phyloP scores from a whole-genome alignment of 768 basidiomycete genomes.

The Lyophyllum semitale region DNA sequence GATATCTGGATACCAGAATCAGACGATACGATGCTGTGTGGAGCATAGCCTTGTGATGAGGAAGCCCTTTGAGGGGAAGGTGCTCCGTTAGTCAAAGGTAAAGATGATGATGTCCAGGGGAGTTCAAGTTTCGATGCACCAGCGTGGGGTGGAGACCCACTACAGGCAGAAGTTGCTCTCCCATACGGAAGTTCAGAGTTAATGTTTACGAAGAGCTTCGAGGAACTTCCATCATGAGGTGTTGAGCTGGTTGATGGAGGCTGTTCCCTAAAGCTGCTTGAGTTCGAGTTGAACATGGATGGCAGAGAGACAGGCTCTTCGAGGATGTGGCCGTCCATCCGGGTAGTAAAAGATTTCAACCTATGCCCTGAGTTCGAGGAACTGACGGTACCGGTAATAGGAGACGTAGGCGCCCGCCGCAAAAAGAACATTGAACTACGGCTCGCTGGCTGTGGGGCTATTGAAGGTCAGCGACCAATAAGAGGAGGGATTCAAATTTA shows the following conservation, averaged over 20 bases:
- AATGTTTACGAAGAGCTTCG: no score
- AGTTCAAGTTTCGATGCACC: slow-evolving; percentile 10
- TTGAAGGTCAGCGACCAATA: background rate
- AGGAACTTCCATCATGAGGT: background rate
- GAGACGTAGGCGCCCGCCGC: slow-evolving; percentile 20
- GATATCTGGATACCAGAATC: slow-evolving; percentile 18
- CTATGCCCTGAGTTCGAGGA: background rate
- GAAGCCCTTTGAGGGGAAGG: background rate
- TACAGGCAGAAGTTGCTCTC: background rate
- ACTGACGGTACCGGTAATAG: slow-evolving; percentile 13
- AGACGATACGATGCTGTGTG: background rate
- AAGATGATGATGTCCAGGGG: slow-evolving; percentile 11
- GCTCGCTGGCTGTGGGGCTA: background rate
- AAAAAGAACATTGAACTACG: slow-evolving; percentile 15
- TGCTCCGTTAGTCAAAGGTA: slow-evolving; percentile 3
- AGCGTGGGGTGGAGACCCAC: background rate
- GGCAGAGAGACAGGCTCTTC: background rate
- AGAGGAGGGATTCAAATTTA: background rate
- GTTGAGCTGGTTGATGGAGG: background rate
- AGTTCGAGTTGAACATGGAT: background rate
- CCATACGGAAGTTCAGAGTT: background rate
- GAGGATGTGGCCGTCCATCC: background rate
- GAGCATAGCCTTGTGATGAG: background rate
- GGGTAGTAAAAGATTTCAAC: background rate
- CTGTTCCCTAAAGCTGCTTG: background rate